phyloP scores from a whole-genome alignment of 75 land plant species.

The Cunninghamia lanceolata region DNA sequence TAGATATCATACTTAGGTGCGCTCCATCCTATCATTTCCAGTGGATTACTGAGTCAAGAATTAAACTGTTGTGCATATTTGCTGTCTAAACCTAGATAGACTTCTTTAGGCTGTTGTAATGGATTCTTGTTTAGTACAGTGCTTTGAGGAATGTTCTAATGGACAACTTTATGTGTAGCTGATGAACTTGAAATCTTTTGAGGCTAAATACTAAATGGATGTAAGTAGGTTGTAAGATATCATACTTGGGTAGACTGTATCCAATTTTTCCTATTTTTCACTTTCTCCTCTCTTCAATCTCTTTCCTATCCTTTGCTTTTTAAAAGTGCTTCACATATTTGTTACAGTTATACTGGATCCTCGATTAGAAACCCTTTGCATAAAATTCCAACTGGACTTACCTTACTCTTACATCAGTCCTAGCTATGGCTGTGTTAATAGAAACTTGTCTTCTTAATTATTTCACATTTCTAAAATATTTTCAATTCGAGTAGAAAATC shows the following conservation, averaged over 20 bases:
- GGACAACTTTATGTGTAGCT: background rate
- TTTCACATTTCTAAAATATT: background rate
- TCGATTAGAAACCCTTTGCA: background rate
- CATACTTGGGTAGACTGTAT: background rate
- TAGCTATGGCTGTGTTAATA: background rate
- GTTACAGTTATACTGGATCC: background rate
- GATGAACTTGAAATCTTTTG: background rate
- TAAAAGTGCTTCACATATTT: background rate
- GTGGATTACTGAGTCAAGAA: background rate
- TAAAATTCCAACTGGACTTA: background rate
- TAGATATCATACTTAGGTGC: background rate
- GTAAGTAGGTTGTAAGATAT: background rate
- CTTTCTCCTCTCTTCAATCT: background rate
- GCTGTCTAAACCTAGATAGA: background rate
- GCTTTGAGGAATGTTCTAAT: background rate
- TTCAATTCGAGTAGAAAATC: background rate
- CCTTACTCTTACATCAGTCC: background rate
- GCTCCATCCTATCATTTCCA: background rate
- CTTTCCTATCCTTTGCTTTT: background rate
- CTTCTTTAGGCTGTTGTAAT: background rate
- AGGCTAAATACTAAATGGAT: background rate
- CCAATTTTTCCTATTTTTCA: background rate
- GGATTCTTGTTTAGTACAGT: background rate
- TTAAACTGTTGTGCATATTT: background rate
- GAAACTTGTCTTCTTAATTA: background rate